Base-by-base conservation (phyloP, 2,329 filamentous ascomycete species). In the Exutisphaerella laricina region DNA sequence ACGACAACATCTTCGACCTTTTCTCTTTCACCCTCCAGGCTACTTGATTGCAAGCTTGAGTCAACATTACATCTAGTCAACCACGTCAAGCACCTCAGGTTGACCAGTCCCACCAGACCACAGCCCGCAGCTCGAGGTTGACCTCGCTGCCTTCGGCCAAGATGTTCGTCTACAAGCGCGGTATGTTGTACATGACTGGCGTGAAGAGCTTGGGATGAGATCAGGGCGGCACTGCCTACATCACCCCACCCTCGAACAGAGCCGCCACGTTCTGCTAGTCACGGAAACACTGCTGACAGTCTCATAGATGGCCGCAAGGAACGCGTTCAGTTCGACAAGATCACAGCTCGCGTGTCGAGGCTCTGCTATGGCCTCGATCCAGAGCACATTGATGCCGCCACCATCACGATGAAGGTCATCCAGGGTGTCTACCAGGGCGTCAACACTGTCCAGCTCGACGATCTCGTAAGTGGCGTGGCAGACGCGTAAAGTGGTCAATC, bases 271-370 rank as follows among this genome's bases (percentile, higher is more conserved):
- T 36, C n/a, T n/a, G n/a, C n/a, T n/a, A n/a, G n/a, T n/a, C n/a
- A n/a, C n/a, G n/a, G n/a, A n/a, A n/a, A 28, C 40, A 33, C 28
- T 9, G 41, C 56, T 60, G 43, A 63, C 52, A 42, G 39, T 25
- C 10, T 37, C 26, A 28, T 58, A 97, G 92, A 98, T 79, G 90
- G 90, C 72, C 92, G 92, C 77, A 95, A 97, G 76, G 92, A 98
- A 79, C 92, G 92, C 70, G 92, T 98, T 55, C 92, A 98, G 70
- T 98, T 98, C 75, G 92, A 98, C 78, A 98, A 98, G 76, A 98
- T 98, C 79, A 97, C 92, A 63, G 92, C 92, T 61, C 88, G 92
- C 70, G 92, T 98, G 57, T 97, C 92, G 34, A 82, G 92, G 62
- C 77, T 98, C 64, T 98, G 92, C 79, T 98, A 98, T 69, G 90